Evolutionary conservation across 2,329 filamentous ascomycete genomes (phyloP), one percentile per base, ranked within the genome.

Genomic region (Verticillium nubilum): DNA sequence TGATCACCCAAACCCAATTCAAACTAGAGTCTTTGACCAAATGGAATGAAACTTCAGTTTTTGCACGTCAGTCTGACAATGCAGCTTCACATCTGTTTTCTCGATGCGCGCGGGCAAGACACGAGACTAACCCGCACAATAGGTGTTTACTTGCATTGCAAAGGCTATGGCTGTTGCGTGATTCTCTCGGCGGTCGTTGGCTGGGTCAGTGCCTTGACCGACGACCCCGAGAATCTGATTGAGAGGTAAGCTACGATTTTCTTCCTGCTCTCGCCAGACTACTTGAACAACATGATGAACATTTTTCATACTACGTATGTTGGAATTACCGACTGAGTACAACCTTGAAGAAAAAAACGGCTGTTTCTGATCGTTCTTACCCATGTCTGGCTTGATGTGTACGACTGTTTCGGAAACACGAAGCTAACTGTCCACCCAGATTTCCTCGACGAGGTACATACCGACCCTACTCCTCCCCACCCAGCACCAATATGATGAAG

Each of bases 1-100:
- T 94, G 91, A 93, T 87, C 92, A 74, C 80, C 79, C 82, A 84
- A 88, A 92, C 89, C 89, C 85, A 87, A 81, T 78, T 75, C 76
- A 88, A 93, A 93, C 90, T 96, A 96, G 91, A 96, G 91, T 96
- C 91, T 96, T 95, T 95, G 91, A 96, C 87, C 89, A 80, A 74
- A 73, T 74, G 82, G 86, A 83, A 88, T 94, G 90, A 93, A 93
- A 94, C 88, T 76, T 86, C 76, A 73, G 82, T 85, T 86, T 91
- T 87, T 85, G 54, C 87, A 94, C 90, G 90, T 95, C 91, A 95
- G 91, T 92, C 91, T 95, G 91, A 95, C 82, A 76, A 72, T 72
- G 37, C 65, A 64, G 69, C 59, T 52, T 59, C 52, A 56, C 25
- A 33, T 29, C 58, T 53, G 35, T 25, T 31, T 58, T 56, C 53